Conservation (phyloP, 1,284 basidiomycete genomes). For the Ganoderma boninense region DNA sequence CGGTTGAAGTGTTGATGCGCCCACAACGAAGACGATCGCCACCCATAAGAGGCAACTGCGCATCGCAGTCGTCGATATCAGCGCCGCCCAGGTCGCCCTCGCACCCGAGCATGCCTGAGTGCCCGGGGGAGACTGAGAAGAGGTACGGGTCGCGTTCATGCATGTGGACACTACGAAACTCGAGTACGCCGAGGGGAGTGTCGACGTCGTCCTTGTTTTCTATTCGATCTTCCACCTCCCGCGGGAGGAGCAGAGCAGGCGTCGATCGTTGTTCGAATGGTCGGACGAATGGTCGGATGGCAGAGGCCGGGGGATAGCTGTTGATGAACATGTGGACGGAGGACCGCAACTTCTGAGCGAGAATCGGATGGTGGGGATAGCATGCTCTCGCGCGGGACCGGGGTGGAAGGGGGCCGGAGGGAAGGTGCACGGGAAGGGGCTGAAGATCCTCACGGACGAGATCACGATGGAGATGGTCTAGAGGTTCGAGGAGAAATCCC, state of each 20-base stretch:
- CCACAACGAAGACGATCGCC: constrained; percentile 2
- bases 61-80: constrained; percentile 1
- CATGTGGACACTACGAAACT: constrained; percentile 2
- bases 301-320: neutral
- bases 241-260: neutral
- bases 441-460: constrained; percentile 3
- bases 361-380: neutral
- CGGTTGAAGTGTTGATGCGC: too few species aligned
- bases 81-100: neutral
- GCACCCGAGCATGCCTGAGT: neutral
- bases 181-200: neutral
- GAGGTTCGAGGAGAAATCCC: constrained; percentile 2
- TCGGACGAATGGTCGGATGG: neutral
- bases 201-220: neutral
- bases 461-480: neutral
- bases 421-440: neutral
- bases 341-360: neutral
- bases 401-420: neutral
- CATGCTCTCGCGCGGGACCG: neutral
- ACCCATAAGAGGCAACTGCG: neutral
- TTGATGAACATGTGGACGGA: neutral
- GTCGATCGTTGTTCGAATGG: neutral
- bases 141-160: neutral
- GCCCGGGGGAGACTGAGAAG: neutral
- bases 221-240: constrained; percentile 1